phyloP scores from a whole-genome alignment of 2,329 filamentous ascomycete genomes.

The Claviceps africana region DNA sequence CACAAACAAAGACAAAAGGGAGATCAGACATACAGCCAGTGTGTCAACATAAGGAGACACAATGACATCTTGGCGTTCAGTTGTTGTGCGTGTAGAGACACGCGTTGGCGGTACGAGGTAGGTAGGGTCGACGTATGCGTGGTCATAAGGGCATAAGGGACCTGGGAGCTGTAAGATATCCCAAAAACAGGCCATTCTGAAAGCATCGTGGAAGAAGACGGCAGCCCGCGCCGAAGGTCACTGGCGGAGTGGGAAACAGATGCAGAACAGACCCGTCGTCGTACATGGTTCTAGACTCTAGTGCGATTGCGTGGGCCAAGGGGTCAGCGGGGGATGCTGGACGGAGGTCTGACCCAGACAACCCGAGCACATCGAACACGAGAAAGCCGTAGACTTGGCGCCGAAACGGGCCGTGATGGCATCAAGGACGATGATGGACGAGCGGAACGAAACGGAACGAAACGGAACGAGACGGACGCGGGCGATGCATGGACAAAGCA shows the following conservation, averaged over 20 bases:
- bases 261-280: background rate
- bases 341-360: no score
- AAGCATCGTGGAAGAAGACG: background rate
- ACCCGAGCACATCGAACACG: no score
- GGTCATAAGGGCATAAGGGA: no score
- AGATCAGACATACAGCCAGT: background rate
- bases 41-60: background rate
- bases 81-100: background rate
- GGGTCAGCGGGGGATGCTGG: background rate
- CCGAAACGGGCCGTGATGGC: background rate
- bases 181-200: background rate
- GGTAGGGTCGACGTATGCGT: no score
- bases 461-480: background rate
- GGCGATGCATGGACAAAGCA: no score
- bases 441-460: no score
- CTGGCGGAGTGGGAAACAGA: background rate
- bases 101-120: background rate
- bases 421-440: background rate
- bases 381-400: background rate
- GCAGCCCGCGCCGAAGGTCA: background rate
- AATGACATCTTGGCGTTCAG: background rate
- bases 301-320: background rate
- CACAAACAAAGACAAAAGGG: background rate
- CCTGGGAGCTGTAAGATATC: background rate
- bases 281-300: background rate